Conservation (phyloP, 202 grass and related monocot genomes). For the Zizania palustris region DNA sequence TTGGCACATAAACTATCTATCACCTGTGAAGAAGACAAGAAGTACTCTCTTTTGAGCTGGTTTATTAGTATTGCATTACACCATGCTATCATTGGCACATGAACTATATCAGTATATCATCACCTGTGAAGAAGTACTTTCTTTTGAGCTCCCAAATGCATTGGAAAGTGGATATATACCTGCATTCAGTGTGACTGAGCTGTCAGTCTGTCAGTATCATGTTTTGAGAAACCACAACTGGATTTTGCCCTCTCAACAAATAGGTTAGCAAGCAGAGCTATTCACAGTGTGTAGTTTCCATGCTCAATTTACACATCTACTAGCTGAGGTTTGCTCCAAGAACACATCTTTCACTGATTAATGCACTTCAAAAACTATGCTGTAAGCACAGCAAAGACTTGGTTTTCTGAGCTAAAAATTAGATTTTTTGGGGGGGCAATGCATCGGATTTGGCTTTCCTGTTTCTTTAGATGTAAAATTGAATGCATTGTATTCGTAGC, state of each 20-base stretch:
- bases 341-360: background rate
- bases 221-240: background rate
- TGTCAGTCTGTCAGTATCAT: background rate
- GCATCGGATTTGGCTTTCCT: background rate
- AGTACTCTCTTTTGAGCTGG: conserved; percentile 23
- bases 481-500: conserved; percentile 1
- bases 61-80: conserved; percentile 13
- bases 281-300: background rate
- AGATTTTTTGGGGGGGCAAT: background rate
- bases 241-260: background rate
- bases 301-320: background rate
- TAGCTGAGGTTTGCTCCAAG: background rate
- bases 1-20: conserved; percentile 31
- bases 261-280: background rate
- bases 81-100: conserved; percentile 15
- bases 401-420: background rate
- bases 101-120: background rate
- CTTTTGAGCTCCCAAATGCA: conserved; percentile 12
- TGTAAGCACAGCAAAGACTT: background rate
- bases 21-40: background rate
- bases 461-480: conserved; percentile 11
- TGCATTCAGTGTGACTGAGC: background rate
- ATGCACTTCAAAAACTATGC: background rate
- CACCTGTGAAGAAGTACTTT: conserved; percentile 1
- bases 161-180: background rate